A percentile compares a stretch with the other conserved stretches of the same genome.
phyloP scores from a whole-genome alignment of 2,329 filamentous ascomycete species.

The Fusarium sterilihyphosum region DNA sequence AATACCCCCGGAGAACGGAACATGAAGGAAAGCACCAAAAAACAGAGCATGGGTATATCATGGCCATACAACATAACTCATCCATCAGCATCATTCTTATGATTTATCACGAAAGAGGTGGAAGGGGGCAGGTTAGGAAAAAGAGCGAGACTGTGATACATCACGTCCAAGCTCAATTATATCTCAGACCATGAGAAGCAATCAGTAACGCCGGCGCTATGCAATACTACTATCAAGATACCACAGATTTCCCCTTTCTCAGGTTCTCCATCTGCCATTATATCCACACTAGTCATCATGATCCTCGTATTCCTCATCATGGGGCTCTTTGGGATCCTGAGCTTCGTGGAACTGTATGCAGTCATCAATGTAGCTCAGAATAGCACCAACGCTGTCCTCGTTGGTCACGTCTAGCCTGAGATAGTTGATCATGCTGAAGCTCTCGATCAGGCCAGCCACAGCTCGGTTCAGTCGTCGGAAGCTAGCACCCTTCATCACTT shows the following conservation, averaged over 20 bases:
- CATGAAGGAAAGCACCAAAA: not conserved
- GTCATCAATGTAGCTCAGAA: slow-evolving; percentile 93
- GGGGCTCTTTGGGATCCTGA: slow-evolving; percentile 87
- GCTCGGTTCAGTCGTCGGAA: slow-evolving; percentile 88
- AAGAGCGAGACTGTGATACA: slow-evolving; percentile 11
- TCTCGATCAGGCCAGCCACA: slow-evolving; percentile 91
- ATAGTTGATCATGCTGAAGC: slow-evolving; percentile 98
- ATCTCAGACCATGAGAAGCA: slow-evolving; percentile 32
- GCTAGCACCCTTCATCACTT: slow-evolving; percentile 81
- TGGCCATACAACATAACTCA: not conserved
- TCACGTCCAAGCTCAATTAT: slow-evolving; percentile 27
- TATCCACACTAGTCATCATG: slow-evolving; percentile 40
- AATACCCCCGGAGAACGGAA: slow-evolving; percentile 21
- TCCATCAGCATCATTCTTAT: not conserved
- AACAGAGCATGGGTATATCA: not conserved
- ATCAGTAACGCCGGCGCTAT: slow-evolving; percentile 46
- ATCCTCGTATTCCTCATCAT: slow-evolving; percentile 62
- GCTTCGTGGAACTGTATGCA: slow-evolving; percentile 93
- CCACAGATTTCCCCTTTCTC: slow-evolving; percentile 25
- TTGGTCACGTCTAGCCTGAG: slow-evolving; percentile 88
- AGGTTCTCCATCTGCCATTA: slow-evolving; percentile 14
- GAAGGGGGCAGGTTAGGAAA: slow-evolving; percentile 1
- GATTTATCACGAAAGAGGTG: slow-evolving; percentile 28
- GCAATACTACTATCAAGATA: slow-evolving; percentile 39
- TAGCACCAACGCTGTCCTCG: slow-evolving; percentile 86